Evolutionary conservation across 148 eudicot species (phyloP).

Genomic region (Arbutus unedo): DNA sequence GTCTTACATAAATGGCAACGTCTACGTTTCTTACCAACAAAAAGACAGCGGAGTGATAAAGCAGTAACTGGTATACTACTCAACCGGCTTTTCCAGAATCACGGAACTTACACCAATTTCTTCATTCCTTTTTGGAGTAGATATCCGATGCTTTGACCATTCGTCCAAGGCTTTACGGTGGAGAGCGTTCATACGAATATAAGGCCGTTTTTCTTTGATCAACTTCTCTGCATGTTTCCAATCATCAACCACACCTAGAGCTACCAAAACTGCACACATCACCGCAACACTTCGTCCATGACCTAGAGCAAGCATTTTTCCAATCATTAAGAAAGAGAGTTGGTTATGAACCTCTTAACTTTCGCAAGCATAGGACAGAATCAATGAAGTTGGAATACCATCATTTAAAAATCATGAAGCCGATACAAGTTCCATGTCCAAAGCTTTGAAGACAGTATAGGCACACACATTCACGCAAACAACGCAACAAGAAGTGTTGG

Average conservation of each 20-base stretch:
- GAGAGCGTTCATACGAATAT: slow-evolving; percentile 71
- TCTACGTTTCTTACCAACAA: neutral
- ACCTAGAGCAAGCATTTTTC: slow-evolving; percentile 40
- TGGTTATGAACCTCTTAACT: neutral
- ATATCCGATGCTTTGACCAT: slow-evolving; percentile 76
- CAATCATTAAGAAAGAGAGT: slow-evolving; percentile 1
- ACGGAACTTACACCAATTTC: slow-evolving; percentile 24
- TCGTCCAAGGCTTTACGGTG: slow-evolving; percentile 80
- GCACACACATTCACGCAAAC: neutral
- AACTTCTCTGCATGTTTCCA: slow-evolving; percentile 92
- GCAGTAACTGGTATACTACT: neutral
- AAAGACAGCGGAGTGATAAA: neutral
- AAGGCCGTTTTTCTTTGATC: slow-evolving; percentile 56
- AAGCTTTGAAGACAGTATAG: neutral
- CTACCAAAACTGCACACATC: slow-evolving; percentile 74
- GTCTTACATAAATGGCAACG: neutral
- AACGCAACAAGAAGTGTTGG: neutral
- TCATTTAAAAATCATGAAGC: neutral
- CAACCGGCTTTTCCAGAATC: slow-evolving; percentile 13
- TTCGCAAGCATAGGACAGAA: slow-evolving; percentile 3
- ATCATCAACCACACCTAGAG: slow-evolving; percentile 71
- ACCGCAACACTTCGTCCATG: slow-evolving; percentile 96
- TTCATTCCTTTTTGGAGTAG: slow-evolving; percentile 39
- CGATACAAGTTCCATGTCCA: neutral
- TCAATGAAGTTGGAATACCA: neutral